Base-by-base conservation (phyloP, 2,329 filamentous ascomycete species). In the Microsporum audouinii region DNA sequence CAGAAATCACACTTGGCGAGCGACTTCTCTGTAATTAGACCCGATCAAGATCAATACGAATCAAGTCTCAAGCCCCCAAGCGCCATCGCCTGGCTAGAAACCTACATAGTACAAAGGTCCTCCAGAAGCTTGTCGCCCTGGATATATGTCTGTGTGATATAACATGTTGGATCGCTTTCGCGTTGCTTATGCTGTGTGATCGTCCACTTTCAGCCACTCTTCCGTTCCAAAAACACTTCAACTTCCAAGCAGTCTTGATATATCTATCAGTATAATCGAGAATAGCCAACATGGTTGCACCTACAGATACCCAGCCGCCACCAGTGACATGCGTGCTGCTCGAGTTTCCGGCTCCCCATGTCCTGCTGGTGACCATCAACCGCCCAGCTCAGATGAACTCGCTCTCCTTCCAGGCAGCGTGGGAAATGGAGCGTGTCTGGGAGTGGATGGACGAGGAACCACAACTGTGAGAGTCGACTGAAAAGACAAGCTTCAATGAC, bases 281-380 rank as follows among this genome's bases (percentile, higher is more conserved):
- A 36, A 5, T 36, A 1, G 5, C 14, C 39, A 41, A 43, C 8
- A 64, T 62, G 63, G 43, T 56, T 43, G 4, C 43, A 33, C 55
- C 51, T 41, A 60, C 59, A 10, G 57, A 63, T 36, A 62, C 63
- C 4, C 51, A 56, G 3, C 63, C 60, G 6, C 63, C 63, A 5
- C 43, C 56, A 7, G 60, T 63, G 57, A 64, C n/a, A 23, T 62
- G 45, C 33, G 60, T 63, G 36, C 57, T 56, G 39, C 59, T 65
- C 10, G 60, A 61, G 10, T 77, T 75, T 36, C 77, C 77, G 10
- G 70, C 76, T 36, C 72, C 74, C 4, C 71, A 73, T 5, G 68
- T 79, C 65, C 68, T 79, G 58, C 70, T 80, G 64, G 72, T 80
- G 63, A 75, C 77, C 61, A 73, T 78, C 61, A 72, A 75, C 59